phyloP scores from a whole-genome alignment of 352 stramenopile species.

The Pythium aquatile region DNA sequence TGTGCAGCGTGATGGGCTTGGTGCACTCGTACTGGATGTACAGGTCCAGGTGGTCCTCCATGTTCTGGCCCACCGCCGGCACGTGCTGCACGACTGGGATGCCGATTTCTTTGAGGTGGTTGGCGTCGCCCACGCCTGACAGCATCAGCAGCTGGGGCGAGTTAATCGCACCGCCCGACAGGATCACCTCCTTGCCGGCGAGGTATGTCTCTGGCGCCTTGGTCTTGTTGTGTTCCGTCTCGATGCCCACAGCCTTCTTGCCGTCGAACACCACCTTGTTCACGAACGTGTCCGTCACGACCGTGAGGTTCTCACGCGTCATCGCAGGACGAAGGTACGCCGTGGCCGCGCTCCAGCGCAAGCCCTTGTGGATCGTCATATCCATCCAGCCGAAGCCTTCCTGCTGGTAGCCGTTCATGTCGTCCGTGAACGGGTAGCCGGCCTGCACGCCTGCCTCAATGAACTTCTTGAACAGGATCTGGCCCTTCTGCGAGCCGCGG shows the following conservation, averaged over 20 bases:
- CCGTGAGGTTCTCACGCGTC: slow-evolving; percentile 64
- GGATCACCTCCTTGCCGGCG: slow-evolving; percentile 85
- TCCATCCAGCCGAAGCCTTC: slow-evolving; percentile 91
- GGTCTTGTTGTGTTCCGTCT: slow-evolving; percentile 61
- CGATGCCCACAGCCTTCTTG: slow-evolving; percentile 74
- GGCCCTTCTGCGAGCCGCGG: slow-evolving; percentile 72
- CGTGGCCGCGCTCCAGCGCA: slow-evolving; percentile 73
- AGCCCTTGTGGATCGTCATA: slow-evolving; percentile 81
- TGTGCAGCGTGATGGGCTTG: slow-evolving; percentile 88
- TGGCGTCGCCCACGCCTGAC: slow-evolving; percentile 76
- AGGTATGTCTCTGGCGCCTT: slow-evolving; percentile 48
- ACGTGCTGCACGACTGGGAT: slow-evolving; percentile 76
- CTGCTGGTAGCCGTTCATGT: slow-evolving; percentile 90
- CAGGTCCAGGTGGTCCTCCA: slow-evolving; percentile 88
- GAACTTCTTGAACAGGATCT: slow-evolving; percentile 89
- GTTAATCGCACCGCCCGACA: slow-evolving; percentile 86
- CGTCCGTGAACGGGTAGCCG: slow-evolving; percentile 84
- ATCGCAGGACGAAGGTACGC: slow-evolving; percentile 77
- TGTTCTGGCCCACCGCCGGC: slow-evolving; percentile 82
- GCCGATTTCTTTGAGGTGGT: slow-evolving; percentile 72
- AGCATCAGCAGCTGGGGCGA: slow-evolving; percentile 88
- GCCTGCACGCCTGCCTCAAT: slow-evolving; percentile 85
- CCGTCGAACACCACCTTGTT: slow-evolving; percentile 84
- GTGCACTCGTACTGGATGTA: slow-evolving; percentile 90
- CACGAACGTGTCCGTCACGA: slow-evolving; percentile 82